A percentile compares a stretch with the other conserved stretches of the same genome.
phyloP scores from a whole-genome alignment of 371 early-diverging fungal species.

The Dinochytrium kinnereticum region DNA sequence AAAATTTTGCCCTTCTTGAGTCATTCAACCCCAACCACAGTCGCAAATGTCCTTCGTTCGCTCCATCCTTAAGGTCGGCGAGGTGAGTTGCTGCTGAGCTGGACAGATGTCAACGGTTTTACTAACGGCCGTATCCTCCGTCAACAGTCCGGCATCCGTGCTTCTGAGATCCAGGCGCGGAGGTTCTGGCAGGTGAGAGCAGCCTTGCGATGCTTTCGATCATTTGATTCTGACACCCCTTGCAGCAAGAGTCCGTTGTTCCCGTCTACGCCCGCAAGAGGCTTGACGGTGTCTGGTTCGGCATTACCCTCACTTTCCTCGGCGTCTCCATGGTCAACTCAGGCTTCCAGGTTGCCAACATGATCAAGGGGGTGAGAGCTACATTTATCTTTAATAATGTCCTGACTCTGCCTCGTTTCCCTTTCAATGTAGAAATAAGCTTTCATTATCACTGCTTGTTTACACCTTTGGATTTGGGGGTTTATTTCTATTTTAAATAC shows the following conservation, averaged over 20 bases:
- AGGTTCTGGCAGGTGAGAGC: constrained; percentile 41
- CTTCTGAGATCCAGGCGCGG: constrained; percentile 31
- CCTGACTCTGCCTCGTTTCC: neutral
- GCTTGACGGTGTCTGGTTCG: constrained; percentile 38
- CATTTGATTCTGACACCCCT: neutral
- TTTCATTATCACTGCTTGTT: neutral
- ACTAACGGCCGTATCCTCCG: neutral
- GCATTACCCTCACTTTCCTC: constrained; percentile 11
- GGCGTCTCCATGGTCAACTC: constrained; percentile 23
- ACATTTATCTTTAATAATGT: neutral
- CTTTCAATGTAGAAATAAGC: constrained; percentile 4
- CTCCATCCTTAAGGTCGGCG: constrained; percentile 30
- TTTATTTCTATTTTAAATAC: constrained; percentile 21
- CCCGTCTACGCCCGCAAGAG: constrained; percentile 45
- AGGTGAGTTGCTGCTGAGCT: constrained; percentile 15
- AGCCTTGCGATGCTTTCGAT: neutral
- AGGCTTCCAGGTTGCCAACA: neutral
- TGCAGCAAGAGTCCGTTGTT: constrained; percentile 40
- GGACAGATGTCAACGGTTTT: neutral
- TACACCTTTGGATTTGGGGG: neutral
- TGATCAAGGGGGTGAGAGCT: constrained; percentile 27
- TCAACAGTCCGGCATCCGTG: constrained; percentile 26
- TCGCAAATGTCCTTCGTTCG: constrained; percentile 29
- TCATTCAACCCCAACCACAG: neutral
- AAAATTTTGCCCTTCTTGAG: neutral